phyloP scores from a whole-genome alignment of 2,329 filamentous ascomycete genomes.

The Cercospora citrullina region DNA sequence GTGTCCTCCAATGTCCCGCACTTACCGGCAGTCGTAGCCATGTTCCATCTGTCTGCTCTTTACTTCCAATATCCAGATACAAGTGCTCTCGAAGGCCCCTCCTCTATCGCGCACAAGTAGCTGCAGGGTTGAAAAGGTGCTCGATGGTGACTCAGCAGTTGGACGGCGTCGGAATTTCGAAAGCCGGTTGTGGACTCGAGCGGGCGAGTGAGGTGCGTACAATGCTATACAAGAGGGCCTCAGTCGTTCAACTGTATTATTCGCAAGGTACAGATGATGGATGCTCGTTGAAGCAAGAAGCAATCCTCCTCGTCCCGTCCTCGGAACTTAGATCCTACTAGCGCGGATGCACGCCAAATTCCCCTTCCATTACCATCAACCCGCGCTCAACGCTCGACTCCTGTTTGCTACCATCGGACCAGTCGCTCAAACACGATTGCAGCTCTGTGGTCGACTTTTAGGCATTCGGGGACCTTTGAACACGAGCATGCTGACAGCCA shows the following conservation, averaged over 20 bases:
- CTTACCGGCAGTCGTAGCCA: conserved; percentile 31
- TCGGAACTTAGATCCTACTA: conserved; percentile 7
- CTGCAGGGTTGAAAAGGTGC: conserved; percentile 14
- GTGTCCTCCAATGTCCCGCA: not conserved
- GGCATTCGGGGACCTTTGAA: not conserved
- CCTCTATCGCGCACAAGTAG: conserved; percentile 20
- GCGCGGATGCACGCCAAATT: not conserved
- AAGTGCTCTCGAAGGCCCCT: conserved; percentile 5
- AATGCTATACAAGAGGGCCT: not conserved
- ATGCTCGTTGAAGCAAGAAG: conserved; percentile 3
- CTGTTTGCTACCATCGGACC: not conserved
- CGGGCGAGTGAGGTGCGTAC: conserved; percentile 8
- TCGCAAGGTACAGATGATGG: conserved; percentile 2
- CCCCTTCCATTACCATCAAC: not conserved
- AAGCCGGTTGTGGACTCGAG: not conserved
- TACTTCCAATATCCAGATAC: not conserved
- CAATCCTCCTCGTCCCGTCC: conserved; percentile 7
- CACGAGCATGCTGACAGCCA: not conserved
- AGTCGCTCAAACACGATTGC: not conserved
- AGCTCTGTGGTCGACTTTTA: not conserved
- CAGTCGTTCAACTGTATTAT: not conserved
- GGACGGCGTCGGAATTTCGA: not conserved
- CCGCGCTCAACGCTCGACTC: not conserved
- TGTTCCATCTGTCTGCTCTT: conserved; percentile 20
- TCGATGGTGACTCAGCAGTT: conserved; percentile 4